These are phyloP conservation scores for Cladorrhinum sp. DNA, from an alignment of 2,329 filamentous ascomycete genomes.

Conservation along the genomic window DNA sequence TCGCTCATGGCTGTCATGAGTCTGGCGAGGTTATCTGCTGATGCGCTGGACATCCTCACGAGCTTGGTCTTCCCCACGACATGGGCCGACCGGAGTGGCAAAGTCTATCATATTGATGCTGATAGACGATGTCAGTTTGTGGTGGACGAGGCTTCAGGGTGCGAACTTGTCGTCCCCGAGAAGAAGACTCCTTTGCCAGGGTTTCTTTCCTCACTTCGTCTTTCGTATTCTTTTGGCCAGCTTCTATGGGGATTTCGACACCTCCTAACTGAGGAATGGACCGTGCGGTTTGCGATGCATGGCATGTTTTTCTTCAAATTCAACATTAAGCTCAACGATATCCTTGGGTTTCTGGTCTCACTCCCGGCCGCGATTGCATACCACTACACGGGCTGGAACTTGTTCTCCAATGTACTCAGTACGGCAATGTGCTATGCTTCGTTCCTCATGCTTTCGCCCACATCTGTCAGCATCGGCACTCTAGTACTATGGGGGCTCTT, in stretches of 20 bases:
- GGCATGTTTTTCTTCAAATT: constrained; percentile 48
- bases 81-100: constrained; percentile 52
- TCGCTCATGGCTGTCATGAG: constrained; percentile 75
- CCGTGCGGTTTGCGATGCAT: constrained; percentile 48
- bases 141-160: constrained; percentile 29
- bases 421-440: constrained; percentile 83
- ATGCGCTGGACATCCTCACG: constrained; percentile 61
- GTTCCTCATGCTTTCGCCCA: constrained; percentile 81
- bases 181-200: constrained; percentile 41
- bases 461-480: constrained; percentile 78
- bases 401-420: constrained; percentile 80
- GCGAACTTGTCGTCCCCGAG: constrained; percentile 28
- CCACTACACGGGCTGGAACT: constrained; percentile 57
- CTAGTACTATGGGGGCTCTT: constrained; percentile 77
- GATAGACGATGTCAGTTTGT: constrained; percentile 37
- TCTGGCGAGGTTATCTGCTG: constrained; percentile 69
- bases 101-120: constrained; percentile 46
- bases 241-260: constrained; percentile 51
- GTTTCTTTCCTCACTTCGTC: constrained; percentile 33
- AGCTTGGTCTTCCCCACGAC: constrained; percentile 71
- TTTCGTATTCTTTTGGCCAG: constrained; percentile 25
- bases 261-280: constrained; percentile 52
- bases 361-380: constrained; percentile 58
- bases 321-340: constrained; percentile 54
- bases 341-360: constrained; percentile 55